A percentile compares a stretch with the other conserved stretches of the same genome.
These are phyloP conservation scores for Canariomyces notabilis DNA, from an alignment of 2,329 filamentous ascomycete species.

Conservation along the genomic window DNA sequence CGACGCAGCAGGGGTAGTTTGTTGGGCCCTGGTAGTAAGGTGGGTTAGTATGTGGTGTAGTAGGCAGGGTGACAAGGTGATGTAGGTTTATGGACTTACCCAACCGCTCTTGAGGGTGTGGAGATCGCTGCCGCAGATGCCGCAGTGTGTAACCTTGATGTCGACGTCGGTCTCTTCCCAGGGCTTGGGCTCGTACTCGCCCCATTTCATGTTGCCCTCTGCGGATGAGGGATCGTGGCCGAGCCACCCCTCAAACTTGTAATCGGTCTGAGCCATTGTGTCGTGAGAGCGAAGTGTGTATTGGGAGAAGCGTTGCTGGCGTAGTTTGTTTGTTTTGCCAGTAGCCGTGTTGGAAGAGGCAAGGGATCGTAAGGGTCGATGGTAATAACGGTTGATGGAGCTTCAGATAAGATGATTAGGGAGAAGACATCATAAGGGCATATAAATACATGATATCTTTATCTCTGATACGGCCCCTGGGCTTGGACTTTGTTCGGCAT, in stretches of 20 bases:
- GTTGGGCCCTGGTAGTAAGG: slow-evolving; percentile 20
- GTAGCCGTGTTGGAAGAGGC: too few relatives aligned
- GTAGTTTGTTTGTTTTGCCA: too few relatives aligned
- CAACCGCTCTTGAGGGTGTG: slow-evolving; percentile 55
- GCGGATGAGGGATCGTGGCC: slow-evolving; percentile 37
- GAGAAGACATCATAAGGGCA: too few relatives aligned
- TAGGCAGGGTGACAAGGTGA: neutral
- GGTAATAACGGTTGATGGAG: too few relatives aligned
- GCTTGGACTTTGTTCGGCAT: too few relatives aligned
- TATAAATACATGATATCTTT: too few relatives aligned
- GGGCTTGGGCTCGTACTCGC: slow-evolving; percentile 56
- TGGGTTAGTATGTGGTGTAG: slow-evolving; percentile 14
- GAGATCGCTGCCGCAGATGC: slow-evolving; percentile 59
- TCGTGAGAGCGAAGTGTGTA: too few relatives aligned
- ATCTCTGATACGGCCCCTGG: too few relatives aligned
- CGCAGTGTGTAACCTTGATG: slow-evolving; percentile 61
- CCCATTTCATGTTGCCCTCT: slow-evolving; percentile 51
- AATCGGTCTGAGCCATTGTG: slow-evolving; percentile 32
- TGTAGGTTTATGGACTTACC: slow-evolving; percentile 25
- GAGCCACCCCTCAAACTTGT: slow-evolving; percentile 50
- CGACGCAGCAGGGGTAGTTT: slow-evolving; percentile 46
- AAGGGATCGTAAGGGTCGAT: too few relatives aligned
- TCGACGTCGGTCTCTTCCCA: slow-evolving; percentile 64
- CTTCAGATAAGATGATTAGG: too few relatives aligned
- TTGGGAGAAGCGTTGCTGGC: too few relatives aligned